Base-by-base conservation (phyloP, 805 yeast species). In the Lachancea fermentati region DNA sequence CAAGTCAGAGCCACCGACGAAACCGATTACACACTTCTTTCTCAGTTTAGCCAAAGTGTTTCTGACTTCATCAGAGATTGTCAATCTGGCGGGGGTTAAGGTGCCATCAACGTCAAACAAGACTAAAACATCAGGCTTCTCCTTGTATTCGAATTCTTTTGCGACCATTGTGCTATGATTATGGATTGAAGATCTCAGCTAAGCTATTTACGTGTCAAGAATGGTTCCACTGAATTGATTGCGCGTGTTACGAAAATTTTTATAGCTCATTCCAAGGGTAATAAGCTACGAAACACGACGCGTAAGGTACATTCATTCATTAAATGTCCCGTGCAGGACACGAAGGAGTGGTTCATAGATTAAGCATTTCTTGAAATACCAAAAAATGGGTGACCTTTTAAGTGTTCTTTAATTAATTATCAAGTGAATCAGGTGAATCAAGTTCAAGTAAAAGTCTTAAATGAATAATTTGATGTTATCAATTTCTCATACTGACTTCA, bases 51-150 rank as follows among this genome's bases (percentile, higher is more conserved):
- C 63, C 57, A 93, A 76, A 32, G 84, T 69, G 48, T 75, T 66
- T 60, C 70, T 76, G 81, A 93, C 83, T 67, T 88, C 96, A 57
- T 78, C 76, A 47, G 88, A 79, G 54, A 84, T 68, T 30, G 60
- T 65, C 63, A 81, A 76, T 74, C 99, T 87, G 41, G 98, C 97
- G 52, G 97, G 98, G 31, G 97, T 91, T 66, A 93, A 76, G 43
- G 99, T 93, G 52, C 97, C 98, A 65, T 93, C 99, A 52, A 93
- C 99, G 60, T 93, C 99, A 69, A 93, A 93, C 51, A 93, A 79
- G 52, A 86, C 95, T 58, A 93, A 73, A 49, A 86, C 83, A 55
- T 86, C 82, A 62, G 95, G 95, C 52, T 81, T 73, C 70, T 85
- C 84, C 66, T 79, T 81, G 62, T 83, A 69, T 30, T 86, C 66